Percentiles rank a stretch among this genome's conserved stretches.
Conservation (phyloP, 2,329 filamentous ascomycete species). For the Fusarium algeriense region DNA sequence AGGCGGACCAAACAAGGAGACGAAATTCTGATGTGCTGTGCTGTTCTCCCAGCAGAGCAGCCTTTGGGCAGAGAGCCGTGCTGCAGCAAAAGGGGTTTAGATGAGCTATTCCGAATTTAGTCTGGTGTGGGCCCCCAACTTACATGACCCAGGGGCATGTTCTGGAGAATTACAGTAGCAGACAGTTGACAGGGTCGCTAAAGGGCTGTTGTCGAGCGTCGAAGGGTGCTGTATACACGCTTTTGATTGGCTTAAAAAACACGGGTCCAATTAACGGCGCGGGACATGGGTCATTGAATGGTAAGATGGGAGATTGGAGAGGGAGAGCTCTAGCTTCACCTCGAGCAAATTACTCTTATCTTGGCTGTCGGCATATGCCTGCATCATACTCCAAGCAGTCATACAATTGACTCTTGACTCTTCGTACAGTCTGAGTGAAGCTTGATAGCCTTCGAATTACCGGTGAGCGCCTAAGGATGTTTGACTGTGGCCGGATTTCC, state of each 20-base stretch:
- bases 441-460: neutral
- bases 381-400: neutral
- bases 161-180: constrained; percentile 44
- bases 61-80: constrained; percentile 45
- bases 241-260: constrained; percentile 39
- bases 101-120: constrained; percentile 43
- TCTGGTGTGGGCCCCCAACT: constrained; percentile 41
- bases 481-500: constrained; percentile 6
- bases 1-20: constrained; percentile 47
- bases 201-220: constrained; percentile 22
- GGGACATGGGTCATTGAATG: constrained; percentile 37
- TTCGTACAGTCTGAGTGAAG: neutral
- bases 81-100: constrained; percentile 53
- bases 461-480: neutral
- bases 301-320: constrained; percentile 45
- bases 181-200: constrained; percentile 45
- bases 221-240: neutral
- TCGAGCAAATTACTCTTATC: constrained; percentile 37
- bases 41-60: constrained; percentile 48
- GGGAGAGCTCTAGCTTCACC: constrained; percentile 37
- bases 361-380: constrained; percentile 15
- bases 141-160: constrained; percentile 39
- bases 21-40: constrained; percentile 53
- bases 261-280: constrained; percentile 42
- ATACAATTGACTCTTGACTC: constrained; percentile 10